phyloP scores from a whole-genome alignment of 2,329 filamentous ascomycete species.

The Didymella segeticola region DNA sequence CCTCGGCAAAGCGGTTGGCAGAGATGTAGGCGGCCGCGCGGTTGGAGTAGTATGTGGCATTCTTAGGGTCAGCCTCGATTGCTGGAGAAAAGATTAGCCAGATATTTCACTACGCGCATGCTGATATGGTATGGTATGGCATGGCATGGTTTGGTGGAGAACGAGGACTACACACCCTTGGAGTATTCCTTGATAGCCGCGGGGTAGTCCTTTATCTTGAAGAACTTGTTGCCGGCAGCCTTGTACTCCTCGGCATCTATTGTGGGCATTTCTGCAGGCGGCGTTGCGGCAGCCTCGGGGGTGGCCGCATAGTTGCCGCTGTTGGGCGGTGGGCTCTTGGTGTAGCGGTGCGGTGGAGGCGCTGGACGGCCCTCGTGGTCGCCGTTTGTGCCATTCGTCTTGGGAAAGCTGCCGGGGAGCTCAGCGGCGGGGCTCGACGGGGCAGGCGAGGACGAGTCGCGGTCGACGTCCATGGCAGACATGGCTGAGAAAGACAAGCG shows the following conservation, averaged over 20 bases:
- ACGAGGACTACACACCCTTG: constrained; percentile 71
- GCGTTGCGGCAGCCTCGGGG: constrained; percentile 46
- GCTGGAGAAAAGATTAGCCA: constrained; percentile 61
- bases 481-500: constrained; percentile 74
- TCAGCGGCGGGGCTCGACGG: constrained; percentile 56
- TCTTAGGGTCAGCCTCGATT: constrained; percentile 83
- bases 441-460: constrained; percentile 29
- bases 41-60: constrained; percentile 91
- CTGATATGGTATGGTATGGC: too few relatives aligned
- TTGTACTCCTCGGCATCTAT: constrained; percentile 93
- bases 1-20: constrained; percentile 77
- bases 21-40: constrained; percentile 94
- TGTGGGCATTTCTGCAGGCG: constrained; percentile 51
- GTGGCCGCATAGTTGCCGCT: constrained; percentile 48
- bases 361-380: constrained; percentile 62
- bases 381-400: constrained; percentile 57
- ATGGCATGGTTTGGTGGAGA: too few relatives aligned
- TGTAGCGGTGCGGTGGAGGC: constrained; percentile 73
- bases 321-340: constrained; percentile 57
- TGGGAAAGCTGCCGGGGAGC: constrained; percentile 47
- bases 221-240: constrained; percentile 91
- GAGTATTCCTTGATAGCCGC: constrained; percentile 92
- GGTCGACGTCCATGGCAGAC: constrained; percentile 57
- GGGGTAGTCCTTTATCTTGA: constrained; percentile 90
- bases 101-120: not conserved